Base-by-base conservation (phyloP, 2,329 filamentous ascomycete genomes). In the Arthrobotrys sinensis region DNA sequence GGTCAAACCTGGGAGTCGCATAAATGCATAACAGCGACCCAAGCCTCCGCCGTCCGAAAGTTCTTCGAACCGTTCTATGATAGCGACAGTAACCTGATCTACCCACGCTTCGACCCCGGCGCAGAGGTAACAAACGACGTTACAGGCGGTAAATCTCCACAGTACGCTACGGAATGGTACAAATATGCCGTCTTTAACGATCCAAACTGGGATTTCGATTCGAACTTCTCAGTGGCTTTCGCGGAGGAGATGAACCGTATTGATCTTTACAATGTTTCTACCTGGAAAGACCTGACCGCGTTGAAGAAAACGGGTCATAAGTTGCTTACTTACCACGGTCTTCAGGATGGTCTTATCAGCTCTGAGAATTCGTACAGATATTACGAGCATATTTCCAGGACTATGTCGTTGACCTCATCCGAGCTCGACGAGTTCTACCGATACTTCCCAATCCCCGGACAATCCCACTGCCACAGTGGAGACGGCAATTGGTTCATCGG, bases 241-340 rank as follows among this genome's bases (percentile, higher is more conserved):
- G 85, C 84, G 1, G 82, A 83, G 14, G 34, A 78, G 21, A 69
- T 81, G 10, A 82, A 86, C 69, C 11, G 14, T 6, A 14, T 45
- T 4, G 73, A 77, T 28, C 85, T 85, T 0, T 85, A 85, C 2
- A 80, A 83, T 19, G 76, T 84, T 16, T 84, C 84, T 4, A 85
- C 86, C 0, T 84, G 84, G 72, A 79, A 84, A 3, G 83, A 86
- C 32, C 82, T 87, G 3, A 81, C 84, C 0, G 67, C 79, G 0
- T 85, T 86, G 81, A 82, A 82, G 11, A 80, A 82, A 10, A 82
- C 83, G 2, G 86, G 86, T 3, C 83, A 84, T 10, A 87, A 86
- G 81, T 83, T 87, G 11, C 60, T 88, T 8, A 83, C 85, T 80
- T 88, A 87, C 81, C 87, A 88, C 76, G 86, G 86, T 1, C 82